Evolutionary conservation across 176 grass and related monocot species (phyloP).

Genomic region (Typha latifolia): DNA sequence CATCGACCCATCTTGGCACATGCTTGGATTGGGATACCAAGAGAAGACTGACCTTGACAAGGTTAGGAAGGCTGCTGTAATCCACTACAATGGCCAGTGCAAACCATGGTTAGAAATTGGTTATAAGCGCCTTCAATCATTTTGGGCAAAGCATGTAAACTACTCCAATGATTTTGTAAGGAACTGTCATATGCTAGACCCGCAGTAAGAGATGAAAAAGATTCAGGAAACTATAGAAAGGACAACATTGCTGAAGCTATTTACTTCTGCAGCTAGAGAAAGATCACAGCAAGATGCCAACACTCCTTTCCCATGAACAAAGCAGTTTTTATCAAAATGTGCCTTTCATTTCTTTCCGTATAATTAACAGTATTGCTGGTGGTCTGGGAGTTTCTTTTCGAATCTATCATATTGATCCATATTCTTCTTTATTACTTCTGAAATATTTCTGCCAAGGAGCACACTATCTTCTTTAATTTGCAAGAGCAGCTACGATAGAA

Average conservation of each 20-base stretch:
- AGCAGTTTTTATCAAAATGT: neutral
- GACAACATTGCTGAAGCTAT: neutral
- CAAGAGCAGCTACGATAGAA: neutral
- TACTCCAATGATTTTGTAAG: constrained; percentile 74
- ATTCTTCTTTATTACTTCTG: neutral
- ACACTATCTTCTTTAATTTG: neutral
- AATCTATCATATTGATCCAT: neutral
- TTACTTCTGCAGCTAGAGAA: neutral
- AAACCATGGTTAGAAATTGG: constrained; percentile 88
- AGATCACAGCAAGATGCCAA: no score
- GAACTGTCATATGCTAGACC: constrained; percentile 75
- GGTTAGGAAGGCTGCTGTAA: constrained; percentile 54
- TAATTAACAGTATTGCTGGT: neutral
- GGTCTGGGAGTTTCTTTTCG: neutral
- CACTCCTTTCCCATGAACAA: neutral
- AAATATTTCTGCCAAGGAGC: neutral
- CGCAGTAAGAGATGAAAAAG: constrained; percentile 23
- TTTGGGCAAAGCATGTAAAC: constrained; percentile 81
- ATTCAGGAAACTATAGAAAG: neutral
- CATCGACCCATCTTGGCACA: constrained; percentile 71
- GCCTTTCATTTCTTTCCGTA: neutral
- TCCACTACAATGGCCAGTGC: constrained; percentile 92
- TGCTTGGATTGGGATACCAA: constrained; percentile 90
- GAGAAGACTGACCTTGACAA: constrained; percentile 54
- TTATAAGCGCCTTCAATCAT: constrained; percentile 74